Percentiles rank a stretch among this genome's conserved stretches.
These are phyloP conservation scores for Amauroascus verrucosus DNA, from an alignment of 2,329 filamentous ascomycete genomes.

Conservation along the genomic window DNA sequence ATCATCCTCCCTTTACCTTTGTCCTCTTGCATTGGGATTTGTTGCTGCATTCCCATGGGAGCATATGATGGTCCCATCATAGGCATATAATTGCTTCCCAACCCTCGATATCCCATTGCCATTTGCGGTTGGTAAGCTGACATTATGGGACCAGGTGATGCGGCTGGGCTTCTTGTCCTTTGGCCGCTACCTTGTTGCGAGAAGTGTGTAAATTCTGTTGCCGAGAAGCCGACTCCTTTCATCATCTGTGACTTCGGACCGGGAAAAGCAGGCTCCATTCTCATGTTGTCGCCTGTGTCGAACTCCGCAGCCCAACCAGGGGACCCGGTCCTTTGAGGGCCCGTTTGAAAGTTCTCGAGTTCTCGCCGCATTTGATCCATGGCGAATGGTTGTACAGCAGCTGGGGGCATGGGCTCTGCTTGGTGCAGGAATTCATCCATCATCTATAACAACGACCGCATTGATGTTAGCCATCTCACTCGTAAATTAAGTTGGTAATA, in stretches of 20 bases:
- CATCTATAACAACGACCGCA: constrained; percentile 48
- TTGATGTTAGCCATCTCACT: neutral
- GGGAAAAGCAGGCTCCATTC: constrained; percentile 64
- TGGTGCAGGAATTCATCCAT: constrained; percentile 90
- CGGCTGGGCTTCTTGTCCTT: constrained; percentile 51
- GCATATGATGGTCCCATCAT: constrained; percentile 46
- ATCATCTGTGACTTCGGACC: constrained; percentile 37
- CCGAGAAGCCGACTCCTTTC: constrained; percentile 54
- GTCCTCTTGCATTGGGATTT: constrained; percentile 45
- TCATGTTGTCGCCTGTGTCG: constrained; percentile 51
- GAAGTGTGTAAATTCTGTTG: constrained; percentile 81
- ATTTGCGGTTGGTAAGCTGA: constrained; percentile 37
- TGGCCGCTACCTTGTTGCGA: constrained; percentile 55
- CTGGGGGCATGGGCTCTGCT: constrained; percentile 50
- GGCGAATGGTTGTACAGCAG: constrained; percentile 48
- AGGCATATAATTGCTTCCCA: constrained; percentile 32
- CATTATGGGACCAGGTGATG: constrained; percentile 42
- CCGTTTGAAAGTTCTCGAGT: constrained; percentile 44
- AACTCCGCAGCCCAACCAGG: constrained; percentile 57
- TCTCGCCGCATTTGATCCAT: constrained; percentile 59
- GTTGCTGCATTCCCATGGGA: constrained; percentile 41
- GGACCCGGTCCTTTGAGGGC: constrained; percentile 43
- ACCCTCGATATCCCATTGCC: constrained; percentile 25
- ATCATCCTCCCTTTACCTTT: constrained; percentile 79
- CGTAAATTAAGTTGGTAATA: neutral